Conservation (phyloP, 2,329 filamentous ascomycete species). For the Alternaria gansuensis region DNA sequence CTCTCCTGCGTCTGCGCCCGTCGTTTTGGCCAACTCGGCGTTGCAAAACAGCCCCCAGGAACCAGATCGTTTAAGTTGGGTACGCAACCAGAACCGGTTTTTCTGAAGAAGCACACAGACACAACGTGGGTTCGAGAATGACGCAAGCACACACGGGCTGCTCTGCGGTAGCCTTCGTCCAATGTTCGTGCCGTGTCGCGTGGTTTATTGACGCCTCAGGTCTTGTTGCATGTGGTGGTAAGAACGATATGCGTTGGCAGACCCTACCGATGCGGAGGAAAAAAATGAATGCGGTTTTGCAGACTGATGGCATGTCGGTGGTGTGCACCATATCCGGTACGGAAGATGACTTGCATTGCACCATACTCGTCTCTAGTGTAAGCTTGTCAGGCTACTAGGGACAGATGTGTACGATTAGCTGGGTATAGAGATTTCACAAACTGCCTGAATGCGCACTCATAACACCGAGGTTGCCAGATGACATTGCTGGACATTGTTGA, state of each 20-base stretch:
- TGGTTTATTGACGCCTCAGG: constrained; percentile 23
- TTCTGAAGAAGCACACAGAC: constrained; percentile 19
- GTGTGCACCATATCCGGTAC: constrained; percentile 21
- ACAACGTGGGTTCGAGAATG: constrained; percentile 13
- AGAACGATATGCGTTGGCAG: constrained; percentile 8
- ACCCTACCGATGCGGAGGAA: constrained; percentile 6
- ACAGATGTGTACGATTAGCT: constrained; percentile 15
- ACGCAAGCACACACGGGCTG: constrained; percentile 15
- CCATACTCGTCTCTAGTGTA: constrained; percentile 11
- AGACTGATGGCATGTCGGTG: constrained; percentile 15
- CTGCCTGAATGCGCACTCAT: constrained; percentile 24
- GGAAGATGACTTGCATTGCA: constrained; percentile 29
- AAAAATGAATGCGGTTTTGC: constrained; percentile 13
- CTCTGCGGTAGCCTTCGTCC: constrained; percentile 11
- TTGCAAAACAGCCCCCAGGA: constrained; percentile 15
- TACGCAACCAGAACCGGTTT: constrained; percentile 24
- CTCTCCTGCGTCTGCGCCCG: constrained; percentile 2
- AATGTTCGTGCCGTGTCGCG: constrained; percentile 26
- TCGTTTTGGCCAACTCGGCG: constrained; percentile 4
- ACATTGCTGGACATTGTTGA: constrained; percentile 5
- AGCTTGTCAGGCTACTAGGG: constrained; percentile 9
- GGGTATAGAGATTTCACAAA: constrained; percentile 20
- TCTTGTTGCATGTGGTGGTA: constrained; percentile 21
- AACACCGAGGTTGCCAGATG: constrained; percentile 9
- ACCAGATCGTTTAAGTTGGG: constrained; percentile 12